Evolutionary conservation across 2,329 filamentous ascomycete species (phyloP).

Genomic region (Ampelomyces quisqualis): DNA sequence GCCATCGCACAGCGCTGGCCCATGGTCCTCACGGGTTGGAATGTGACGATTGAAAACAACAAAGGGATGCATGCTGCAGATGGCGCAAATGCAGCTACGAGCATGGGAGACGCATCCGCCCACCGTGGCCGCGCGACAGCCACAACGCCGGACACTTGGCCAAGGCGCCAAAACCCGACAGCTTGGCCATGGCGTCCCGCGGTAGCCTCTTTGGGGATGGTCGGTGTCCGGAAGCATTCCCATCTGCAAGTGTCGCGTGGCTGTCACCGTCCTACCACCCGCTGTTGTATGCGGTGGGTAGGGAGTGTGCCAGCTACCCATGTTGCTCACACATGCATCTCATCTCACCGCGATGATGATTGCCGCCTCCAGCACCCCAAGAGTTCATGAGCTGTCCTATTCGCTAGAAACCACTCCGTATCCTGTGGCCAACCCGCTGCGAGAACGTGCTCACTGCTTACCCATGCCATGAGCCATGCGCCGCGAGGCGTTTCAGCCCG

Average conservation of each 20-base stretch:
- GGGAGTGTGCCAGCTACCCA: too few species aligned
- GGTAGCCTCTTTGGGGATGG: slow-evolving; percentile 25
- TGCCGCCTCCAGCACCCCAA: too few species aligned
- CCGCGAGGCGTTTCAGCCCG: slow-evolving; percentile 24
- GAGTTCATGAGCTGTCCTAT: slow-evolving; percentile 4
- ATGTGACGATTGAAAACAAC: too few species aligned
- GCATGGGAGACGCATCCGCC: slow-evolving; percentile 29
- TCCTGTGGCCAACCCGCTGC: slow-evolving; percentile 15
- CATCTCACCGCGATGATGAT: slow-evolving; percentile 6
- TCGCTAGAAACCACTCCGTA: slow-evolving; percentile 16
- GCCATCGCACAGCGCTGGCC: too few species aligned
- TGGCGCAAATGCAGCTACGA: slow-evolving; percentile 18
- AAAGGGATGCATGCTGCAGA: too few species aligned
- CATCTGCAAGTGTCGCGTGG: slow-evolving; percentile 39
- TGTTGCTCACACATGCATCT: too few species aligned
- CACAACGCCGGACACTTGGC: slow-evolving; percentile 40
- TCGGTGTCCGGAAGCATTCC: slow-evolving; percentile 25
- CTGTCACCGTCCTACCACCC: slow-evolving; percentile 26
- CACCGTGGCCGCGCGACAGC: slow-evolving; percentile 39
- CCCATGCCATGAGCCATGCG: too few species aligned
- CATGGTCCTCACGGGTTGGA: too few species aligned
- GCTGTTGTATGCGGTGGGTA: slow-evolving; percentile 26
- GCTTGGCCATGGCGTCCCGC: slow-evolving; percentile 32
- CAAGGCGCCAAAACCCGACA: slow-evolving; percentile 29
- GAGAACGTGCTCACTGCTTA: slow-evolving; percentile 26